A percentile compares a stretch with the other conserved stretches of the same genome.
These are phyloP conservation scores for Aspergillus carlsbadensis DNA, from an alignment of 495 filamentous ascomycete genomes.

Conservation along the genomic window DNA sequence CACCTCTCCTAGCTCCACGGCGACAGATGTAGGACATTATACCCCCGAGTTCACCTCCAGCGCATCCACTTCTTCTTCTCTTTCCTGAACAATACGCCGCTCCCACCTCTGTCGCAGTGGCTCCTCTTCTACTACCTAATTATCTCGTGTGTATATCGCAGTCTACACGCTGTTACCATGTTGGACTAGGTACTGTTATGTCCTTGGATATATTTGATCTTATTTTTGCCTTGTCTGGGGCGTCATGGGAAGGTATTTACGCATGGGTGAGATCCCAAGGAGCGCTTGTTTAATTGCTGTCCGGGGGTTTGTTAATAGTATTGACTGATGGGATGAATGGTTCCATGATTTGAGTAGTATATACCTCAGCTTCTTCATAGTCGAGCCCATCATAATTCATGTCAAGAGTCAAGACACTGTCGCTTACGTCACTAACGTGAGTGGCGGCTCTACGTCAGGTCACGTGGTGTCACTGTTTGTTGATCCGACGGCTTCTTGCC, in stretches of 20 bases:
- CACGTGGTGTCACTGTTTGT: too few species aligned
- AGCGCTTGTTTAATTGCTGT: background rate
- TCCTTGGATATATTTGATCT: background rate
- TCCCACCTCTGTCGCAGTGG: constrained; percentile 3
- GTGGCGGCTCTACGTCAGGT: too few species aligned
- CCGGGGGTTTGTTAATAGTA: background rate
- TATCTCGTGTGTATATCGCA: constrained; percentile 13
- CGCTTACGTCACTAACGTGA: too few species aligned
- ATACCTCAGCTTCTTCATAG: background rate
- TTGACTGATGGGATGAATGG: background rate
- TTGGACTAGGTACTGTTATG: background rate
- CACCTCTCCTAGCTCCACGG: constrained; percentile 19
- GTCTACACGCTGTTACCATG: background rate
- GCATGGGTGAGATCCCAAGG: background rate
- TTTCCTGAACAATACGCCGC: constrained; percentile 20
- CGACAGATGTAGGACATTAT: constrained; percentile 17
- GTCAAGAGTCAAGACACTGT: too few species aligned
- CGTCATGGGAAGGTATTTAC: background rate
- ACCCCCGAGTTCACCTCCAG: constrained; percentile 22
- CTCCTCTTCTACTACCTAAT: constrained; percentile 1
- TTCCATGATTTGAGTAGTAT: background rate
- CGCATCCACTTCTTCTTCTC: constrained; percentile 37
- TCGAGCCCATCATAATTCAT: too few species aligned
- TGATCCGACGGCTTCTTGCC: too few species aligned
- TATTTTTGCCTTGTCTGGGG: background rate